These are phyloP conservation scores for Russula brevipes DNA, from an alignment of 768 basidiomycete species.

Conservation along the genomic window DNA sequence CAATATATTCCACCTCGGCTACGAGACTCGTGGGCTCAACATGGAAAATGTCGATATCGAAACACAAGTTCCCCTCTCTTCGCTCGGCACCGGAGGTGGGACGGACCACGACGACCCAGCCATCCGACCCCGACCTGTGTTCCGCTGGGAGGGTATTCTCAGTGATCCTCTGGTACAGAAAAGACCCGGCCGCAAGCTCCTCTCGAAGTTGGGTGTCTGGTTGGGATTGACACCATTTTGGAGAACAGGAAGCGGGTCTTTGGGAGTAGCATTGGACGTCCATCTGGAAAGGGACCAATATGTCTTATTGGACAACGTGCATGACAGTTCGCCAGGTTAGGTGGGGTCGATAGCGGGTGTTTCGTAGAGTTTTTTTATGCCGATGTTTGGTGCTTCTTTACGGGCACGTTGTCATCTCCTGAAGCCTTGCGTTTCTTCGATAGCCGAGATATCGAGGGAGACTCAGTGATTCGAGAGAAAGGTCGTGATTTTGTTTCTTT, in stretches of 20 bases:
- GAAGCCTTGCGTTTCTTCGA: conserved; percentile 17
- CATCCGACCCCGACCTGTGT: conserved; percentile 56
- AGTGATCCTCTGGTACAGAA: conserved; percentile 44
- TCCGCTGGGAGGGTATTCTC: conserved; percentile 67
- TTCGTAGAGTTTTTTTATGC: conserved; percentile 6
- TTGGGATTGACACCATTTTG: conserved; percentile 62
- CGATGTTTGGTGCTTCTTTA: conserved; percentile 27
- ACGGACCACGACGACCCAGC: conserved; percentile 63
- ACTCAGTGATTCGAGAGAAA: conserved; percentile 35
- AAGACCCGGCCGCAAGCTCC: conserved; percentile 11
- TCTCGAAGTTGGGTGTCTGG: conserved; percentile 59
- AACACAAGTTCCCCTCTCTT: conserved; percentile 46
- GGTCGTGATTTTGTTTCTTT: conserved; percentile 88
- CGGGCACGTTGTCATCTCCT: conserved; percentile 10
- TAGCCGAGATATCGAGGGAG: background rate
- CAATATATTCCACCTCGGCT: conserved; percentile 59
- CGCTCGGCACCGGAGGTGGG: conserved; percentile 60
- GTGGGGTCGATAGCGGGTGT: background rate
- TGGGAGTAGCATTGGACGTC: conserved; percentile 59
- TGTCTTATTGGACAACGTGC: conserved; percentile 36
- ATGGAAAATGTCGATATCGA: conserved; percentile 60
- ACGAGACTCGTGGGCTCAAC: conserved; percentile 44
- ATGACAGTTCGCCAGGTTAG: background rate
- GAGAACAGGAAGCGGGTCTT: conserved; percentile 46
- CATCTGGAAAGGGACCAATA: conserved; percentile 53